These are phyloP conservation scores for Pseudisothecium myosuroides DNA, from an alignment of 225 moss, liverwort and hornwort species.

Conservation along the genomic window DNA sequence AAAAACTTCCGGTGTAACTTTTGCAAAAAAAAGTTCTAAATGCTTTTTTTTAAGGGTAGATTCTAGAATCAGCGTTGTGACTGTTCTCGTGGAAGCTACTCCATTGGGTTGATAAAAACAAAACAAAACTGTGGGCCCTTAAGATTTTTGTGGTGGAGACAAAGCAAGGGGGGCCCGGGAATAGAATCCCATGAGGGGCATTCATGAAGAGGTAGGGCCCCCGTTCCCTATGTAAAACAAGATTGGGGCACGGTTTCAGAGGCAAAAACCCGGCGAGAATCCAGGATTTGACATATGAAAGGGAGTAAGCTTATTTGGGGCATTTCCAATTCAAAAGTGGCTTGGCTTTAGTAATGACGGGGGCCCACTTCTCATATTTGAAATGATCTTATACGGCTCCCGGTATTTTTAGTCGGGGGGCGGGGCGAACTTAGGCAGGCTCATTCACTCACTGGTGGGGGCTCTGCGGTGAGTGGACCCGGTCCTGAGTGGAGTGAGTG, in stretches of 20 bases:
- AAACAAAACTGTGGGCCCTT: no score
- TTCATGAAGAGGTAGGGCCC: background rate
- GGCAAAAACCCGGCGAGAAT: background rate
- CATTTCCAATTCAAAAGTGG: background rate
- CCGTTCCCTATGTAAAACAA: background rate
- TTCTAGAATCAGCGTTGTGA: background rate
- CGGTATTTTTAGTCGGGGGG: background rate
- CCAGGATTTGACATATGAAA: background rate
- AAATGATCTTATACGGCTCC: background rate
- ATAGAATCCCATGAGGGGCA: background rate
- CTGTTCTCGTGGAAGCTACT: background rate
- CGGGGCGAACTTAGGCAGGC: no score
- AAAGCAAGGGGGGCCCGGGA: background rate
- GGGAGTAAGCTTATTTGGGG: background rate
- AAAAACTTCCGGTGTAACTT: no score
- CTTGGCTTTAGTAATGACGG: background rate
- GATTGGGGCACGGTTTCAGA: background rate
- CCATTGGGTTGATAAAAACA: background rate
- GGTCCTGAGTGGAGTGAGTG: background rate
- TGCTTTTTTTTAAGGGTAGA: background rate
- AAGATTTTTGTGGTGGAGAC: background rate
- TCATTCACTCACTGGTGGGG: no score
- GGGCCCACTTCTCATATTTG: constrained; percentile 7
- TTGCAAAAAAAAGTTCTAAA: no score
- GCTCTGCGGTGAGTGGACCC: background rate